Percentiles rank a stretch among this genome's conserved stretches.
These are phyloP conservation scores for Sanghuangporus sanghuang DNA, from an alignment of 1,284 basidiomycete genomes.

Conservation along the genomic window DNA sequence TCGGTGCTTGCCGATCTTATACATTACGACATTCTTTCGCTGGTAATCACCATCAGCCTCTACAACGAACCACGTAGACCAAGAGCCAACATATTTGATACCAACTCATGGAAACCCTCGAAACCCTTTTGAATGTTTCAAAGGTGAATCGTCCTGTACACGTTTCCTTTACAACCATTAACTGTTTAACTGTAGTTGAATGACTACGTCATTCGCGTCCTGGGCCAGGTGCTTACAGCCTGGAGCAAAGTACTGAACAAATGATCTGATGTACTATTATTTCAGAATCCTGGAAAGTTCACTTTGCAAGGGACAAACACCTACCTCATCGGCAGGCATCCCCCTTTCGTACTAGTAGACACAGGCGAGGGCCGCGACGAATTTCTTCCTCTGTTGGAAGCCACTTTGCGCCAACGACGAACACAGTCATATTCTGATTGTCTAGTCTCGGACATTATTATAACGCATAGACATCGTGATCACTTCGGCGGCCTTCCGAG, in stretches of 20 bases:
- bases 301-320: slow-evolving; percentile 95
- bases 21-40: no score
- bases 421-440: slow-evolving; percentile 4
- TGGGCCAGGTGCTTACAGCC: slow-evolving; percentile 57
- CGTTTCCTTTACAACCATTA: not conserved
- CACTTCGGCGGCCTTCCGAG: slow-evolving; percentile 76
- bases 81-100: not conserved
- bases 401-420: slow-evolving; percentile 41
- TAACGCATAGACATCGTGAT: slow-evolving; percentile 90
- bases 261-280: not conserved
- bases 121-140: not conserved
- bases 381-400: slow-evolving; percentile 66
- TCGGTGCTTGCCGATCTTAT: no score
- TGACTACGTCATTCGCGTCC: slow-evolving; percentile 54
- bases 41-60: no score
- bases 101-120: not conserved
- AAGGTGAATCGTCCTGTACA: not conserved
- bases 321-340: slow-evolving; percentile 72
- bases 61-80: no score
- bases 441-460: slow-evolving; percentile 74
- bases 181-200: slow-evolving; percentile 43
- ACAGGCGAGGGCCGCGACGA: slow-evolving; percentile 76
- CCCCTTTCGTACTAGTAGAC: slow-evolving; percentile 80
- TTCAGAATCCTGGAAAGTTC: slow-evolving; percentile 85
- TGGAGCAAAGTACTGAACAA: not conserved